These are phyloP conservation scores for Suhomyces sp. DNA, from an alignment of 805 yeast species.

Conservation along the genomic window DNA sequence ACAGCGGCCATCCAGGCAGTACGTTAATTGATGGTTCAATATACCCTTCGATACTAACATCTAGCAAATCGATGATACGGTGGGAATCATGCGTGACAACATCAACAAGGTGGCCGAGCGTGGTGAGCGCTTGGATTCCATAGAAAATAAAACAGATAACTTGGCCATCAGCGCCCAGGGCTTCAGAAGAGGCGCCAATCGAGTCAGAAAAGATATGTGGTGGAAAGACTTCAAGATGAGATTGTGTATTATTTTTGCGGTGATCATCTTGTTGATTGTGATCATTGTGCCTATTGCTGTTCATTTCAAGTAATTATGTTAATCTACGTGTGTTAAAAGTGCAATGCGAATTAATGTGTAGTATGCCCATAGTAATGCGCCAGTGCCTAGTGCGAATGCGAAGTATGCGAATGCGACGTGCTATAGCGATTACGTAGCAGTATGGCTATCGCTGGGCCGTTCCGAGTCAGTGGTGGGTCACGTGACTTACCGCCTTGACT, in stretches of 20 bases:
- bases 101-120: constrained; percentile 92
- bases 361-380: too few species aligned
- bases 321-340: background rate
- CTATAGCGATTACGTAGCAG: too few species aligned
- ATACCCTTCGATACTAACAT: constrained; percentile 23
- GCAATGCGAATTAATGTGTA: too few species aligned
- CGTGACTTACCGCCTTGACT: too few species aligned
- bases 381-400: too few species aligned
- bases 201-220: constrained; percentile 99
- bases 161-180: constrained; percentile 91
- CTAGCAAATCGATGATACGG: constrained; percentile 89
- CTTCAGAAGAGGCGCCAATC: constrained; percentile 93
- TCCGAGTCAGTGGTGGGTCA: too few species aligned
- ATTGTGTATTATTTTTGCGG: constrained; percentile 77
- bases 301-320: constrained; percentile 53
- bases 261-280: constrained; percentile 73
- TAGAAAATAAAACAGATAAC: constrained; percentile 91
- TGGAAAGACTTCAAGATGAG: constrained; percentile 97
- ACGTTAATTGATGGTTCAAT: constrained; percentile 29
- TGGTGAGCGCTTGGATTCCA: constrained; percentile 89
- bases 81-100: constrained; percentile 96
- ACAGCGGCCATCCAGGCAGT: constrained; percentile 84
- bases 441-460: too few species aligned
- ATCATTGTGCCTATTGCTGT: constrained; percentile 94
- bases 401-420: too few species aligned